phyloP scores from a whole-genome alignment of 2,329 filamentous ascomycete genomes.

The Spiromastix sp. region DNA sequence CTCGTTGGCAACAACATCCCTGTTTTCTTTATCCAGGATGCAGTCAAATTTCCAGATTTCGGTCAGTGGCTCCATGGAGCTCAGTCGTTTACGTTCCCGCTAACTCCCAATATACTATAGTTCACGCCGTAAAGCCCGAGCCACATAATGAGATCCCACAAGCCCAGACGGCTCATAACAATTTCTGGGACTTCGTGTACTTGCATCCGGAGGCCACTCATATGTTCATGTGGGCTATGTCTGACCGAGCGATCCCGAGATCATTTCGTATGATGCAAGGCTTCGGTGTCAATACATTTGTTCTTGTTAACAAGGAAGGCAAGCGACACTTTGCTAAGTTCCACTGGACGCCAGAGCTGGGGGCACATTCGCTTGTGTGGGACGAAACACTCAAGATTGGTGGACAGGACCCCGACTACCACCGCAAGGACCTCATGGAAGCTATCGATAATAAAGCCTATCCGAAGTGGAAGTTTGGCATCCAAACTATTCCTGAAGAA shows the following conservation, averaged over 20 bases:
- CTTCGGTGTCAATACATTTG: conserved; percentile 73
- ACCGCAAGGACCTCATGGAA: conserved; percentile 64
- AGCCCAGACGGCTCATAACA: conserved; percentile 60
- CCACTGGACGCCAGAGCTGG: conserved; percentile 62
- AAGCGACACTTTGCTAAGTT: conserved; percentile 69
- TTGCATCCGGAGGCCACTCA: conserved; percentile 62
- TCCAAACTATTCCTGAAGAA: conserved; percentile 65
- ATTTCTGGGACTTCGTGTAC: conserved; percentile 66
- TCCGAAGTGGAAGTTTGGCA: conserved; percentile 71
- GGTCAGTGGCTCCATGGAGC: conserved; percentile 19
- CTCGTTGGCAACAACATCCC: conserved; percentile 65
- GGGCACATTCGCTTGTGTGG: conserved; percentile 65
- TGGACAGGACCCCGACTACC: conserved; percentile 71
- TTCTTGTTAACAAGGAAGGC: conserved; percentile 56
- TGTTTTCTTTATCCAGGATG: conserved; percentile 67
- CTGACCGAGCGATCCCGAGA: conserved; percentile 60
- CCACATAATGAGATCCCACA: conserved; percentile 62
- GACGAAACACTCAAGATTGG: conserved; percentile 67
- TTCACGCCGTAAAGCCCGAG: conserved; percentile 55
- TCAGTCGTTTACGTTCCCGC: conserved; percentile 3
- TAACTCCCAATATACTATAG: no score
- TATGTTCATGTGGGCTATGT: conserved; percentile 74
- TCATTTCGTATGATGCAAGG: conserved; percentile 80
- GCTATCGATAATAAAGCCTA: conserved; percentile 62
- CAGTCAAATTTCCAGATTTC: conserved; percentile 62